Conservation (phyloP, 2,329 filamentous ascomycete species). For the Alternaria sp. region DNA sequence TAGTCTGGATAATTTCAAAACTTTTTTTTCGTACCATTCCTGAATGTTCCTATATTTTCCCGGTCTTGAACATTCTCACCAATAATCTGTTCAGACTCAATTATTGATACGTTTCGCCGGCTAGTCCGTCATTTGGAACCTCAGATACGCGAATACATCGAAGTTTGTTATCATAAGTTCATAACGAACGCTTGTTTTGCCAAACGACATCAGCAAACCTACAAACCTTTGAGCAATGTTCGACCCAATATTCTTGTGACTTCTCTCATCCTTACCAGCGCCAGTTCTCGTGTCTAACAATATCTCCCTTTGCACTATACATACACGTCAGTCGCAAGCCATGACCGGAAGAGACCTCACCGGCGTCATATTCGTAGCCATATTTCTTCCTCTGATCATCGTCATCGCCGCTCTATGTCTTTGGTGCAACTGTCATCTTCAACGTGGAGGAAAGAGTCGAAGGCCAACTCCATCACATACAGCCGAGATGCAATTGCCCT, state of each 20-base stretch:
- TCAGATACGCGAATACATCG: neutral
- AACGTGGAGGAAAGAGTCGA: neutral
- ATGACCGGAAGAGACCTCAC: neutral
- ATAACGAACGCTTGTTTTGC: neutral
- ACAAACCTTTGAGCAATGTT: neutral
- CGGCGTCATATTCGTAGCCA: neutral
- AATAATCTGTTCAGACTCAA: neutral
- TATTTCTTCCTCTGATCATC: neutral
- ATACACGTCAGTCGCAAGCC: neutral
- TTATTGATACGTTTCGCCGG: neutral
- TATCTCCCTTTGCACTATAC: neutral
- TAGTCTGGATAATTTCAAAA: neutral
- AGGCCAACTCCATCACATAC: neutral
- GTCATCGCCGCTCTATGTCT: neutral
- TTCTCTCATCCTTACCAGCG: neutral
- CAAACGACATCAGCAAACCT: neutral
- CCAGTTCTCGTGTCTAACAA: neutral
- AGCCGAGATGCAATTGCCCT: neutral
- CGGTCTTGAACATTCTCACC: neutral
- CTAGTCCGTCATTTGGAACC: neutral
- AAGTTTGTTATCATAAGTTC: neutral
- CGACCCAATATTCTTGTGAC: neutral
- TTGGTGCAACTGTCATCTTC: neutral
- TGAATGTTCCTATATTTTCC: neutral
- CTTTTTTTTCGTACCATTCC: neutral